phyloP scores from a whole-genome alignment of 768 basidiomycete genomes.

The Ramaria sp. region DNA sequence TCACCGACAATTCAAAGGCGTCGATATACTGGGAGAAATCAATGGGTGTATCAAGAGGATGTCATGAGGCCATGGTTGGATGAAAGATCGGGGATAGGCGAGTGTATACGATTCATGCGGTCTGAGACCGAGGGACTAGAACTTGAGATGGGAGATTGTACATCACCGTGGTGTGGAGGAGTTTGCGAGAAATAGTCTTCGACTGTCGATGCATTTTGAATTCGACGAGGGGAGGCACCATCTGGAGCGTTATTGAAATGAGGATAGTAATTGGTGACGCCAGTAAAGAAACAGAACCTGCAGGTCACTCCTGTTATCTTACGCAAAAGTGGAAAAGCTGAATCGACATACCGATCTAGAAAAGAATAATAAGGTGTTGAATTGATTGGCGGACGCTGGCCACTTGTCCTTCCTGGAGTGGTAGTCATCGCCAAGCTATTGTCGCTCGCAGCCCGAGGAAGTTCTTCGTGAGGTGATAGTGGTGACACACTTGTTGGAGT shows the following conservation, averaged over 20 bases:
- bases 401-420: slow-evolving; percentile 13
- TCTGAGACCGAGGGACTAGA: neutral
- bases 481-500: slow-evolving; percentile 31
- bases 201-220: slow-evolving; percentile 43
- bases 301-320: neutral
- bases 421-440: slow-evolving; percentile 10
- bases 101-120: neutral
- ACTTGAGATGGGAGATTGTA: neutral
- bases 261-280: slow-evolving; percentile 30
- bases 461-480: slow-evolving; percentile 28
- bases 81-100: neutral
- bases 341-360: slow-evolving; percentile 44
- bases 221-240: slow-evolving; percentile 19
- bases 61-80: too few relatives aligned
- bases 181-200: slow-evolving; percentile 33
- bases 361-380: slow-evolving; percentile 39
- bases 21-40: too few relatives aligned
- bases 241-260: slow-evolving; percentile 17
- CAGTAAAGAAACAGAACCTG: slow-evolving; percentile 80
- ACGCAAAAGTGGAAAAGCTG: slow-evolving; percentile 3
- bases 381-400: slow-evolving; percentile 19
- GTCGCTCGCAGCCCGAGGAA: slow-evolving; percentile 5
- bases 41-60: too few relatives aligned
- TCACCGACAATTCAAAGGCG: too few relatives aligned
- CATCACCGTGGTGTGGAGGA: neutral